Conservation (phyloP, 1,139 yeast species). For the Saccharomyces hybrid region DNA sequence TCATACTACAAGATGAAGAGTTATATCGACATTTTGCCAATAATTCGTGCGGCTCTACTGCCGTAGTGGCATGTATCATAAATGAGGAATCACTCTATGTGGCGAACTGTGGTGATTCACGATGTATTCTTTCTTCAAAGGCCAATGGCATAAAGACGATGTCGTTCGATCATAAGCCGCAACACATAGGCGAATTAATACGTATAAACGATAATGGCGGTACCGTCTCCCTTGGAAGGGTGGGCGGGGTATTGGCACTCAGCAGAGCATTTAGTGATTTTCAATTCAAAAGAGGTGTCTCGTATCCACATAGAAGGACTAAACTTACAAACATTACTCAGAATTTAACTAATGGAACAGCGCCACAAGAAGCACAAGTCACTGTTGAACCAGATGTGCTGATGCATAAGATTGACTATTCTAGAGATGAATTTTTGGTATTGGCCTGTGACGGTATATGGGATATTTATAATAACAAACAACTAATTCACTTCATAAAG, state of each 20-base stretch:
- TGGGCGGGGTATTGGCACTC: constrained; percentile 67
- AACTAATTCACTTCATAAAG: constrained; percentile 47
- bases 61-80: constrained; percentile 48
- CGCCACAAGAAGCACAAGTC: constrained; percentile 38
- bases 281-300: constrained; percentile 47
- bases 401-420: constrained; percentile 40
- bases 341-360: constrained; percentile 20
- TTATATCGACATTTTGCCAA: constrained; percentile 38
- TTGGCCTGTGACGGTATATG: constrained; percentile 76
- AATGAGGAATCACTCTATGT: constrained; percentile 42
- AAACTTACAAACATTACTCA: constrained; percentile 2
- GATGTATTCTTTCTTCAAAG: constrained; percentile 49
- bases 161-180: constrained; percentile 73
- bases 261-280: constrained; percentile 76
- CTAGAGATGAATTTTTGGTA: constrained; percentile 56
- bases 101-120: constrained; percentile 71
- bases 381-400: constrained; percentile 67
- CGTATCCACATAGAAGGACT: constrained; percentile 21
- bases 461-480: constrained; percentile 64
- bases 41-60: constrained; percentile 63
- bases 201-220: constrained; percentile 72
- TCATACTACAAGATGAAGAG: constrained; percentile 50
- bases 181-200: constrained; percentile 62
- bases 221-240: constrained; percentile 58
- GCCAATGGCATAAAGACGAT: constrained; percentile 45